Evolutionary conservation across 495 filamentous ascomycete species (phyloP).

Genomic region (Arthonia radiata): DNA sequence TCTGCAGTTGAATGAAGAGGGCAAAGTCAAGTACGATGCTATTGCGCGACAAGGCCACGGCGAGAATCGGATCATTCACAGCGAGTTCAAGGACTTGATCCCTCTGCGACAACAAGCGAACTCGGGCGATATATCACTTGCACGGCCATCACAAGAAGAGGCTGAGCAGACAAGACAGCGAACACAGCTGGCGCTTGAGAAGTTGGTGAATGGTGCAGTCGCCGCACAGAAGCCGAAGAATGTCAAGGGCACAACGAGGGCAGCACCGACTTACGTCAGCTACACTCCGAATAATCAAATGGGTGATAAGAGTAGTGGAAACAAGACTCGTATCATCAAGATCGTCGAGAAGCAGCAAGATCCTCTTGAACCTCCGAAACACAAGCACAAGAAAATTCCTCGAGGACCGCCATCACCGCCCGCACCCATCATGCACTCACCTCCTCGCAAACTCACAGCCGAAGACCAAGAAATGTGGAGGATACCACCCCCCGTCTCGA

Average conservation of each 20-base stretch:
- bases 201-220: slow-evolving; percentile 62
- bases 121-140: slow-evolving; percentile 77
- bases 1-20: slow-evolving; percentile 70
- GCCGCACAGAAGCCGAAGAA: slow-evolving; percentile 90
- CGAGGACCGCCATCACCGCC: slow-evolving; percentile 81
- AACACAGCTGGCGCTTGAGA: slow-evolving; percentile 63
- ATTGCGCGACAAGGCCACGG: slow-evolving; percentile 79
- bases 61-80: slow-evolving; percentile 65
- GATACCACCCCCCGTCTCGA: slow-evolving; percentile 81
- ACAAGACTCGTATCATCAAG: slow-evolving; percentile 94
- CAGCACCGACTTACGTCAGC: slow-evolving; percentile 78
- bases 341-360: slow-evolving; percentile 87
- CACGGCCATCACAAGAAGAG: slow-evolving; percentile 64
- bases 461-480: slow-evolving; percentile 95
- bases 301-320: slow-evolving; percentile 65
- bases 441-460: slow-evolving; percentile 81
- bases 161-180: slow-evolving; percentile 59
- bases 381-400: slow-evolving; percentile 96
- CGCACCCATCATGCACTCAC: slow-evolving; percentile 85
- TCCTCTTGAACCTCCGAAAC: slow-evolving; percentile 95
- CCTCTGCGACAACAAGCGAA: slow-evolving; percentile 82
- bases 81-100: slow-evolving; percentile 91
- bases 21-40: slow-evolving; percentile 88
- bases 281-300: slow-evolving; percentile 96
- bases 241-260: slow-evolving; percentile 47